Base-by-base conservation (phyloP, 2,329 filamentous ascomycete species). In the Lasiodiplodia citricola region DNA sequence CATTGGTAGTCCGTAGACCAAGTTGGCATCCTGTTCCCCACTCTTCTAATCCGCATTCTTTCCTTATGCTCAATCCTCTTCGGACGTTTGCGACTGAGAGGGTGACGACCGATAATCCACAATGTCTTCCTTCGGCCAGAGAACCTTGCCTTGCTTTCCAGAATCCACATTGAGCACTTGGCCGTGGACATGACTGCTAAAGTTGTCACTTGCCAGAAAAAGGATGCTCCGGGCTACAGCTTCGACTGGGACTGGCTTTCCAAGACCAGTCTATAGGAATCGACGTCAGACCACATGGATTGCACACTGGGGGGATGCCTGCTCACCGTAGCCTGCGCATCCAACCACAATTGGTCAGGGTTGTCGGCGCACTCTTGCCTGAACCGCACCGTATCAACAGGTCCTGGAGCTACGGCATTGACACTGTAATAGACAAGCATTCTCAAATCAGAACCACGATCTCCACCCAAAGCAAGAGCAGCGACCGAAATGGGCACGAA, bases 391-490 rank as follows among this genome's bases (percentile, higher is more conserved):
- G 83, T 85, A 67, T 82, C 78, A 1, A 85, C 83, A 5, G 82
- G 76, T 8, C 83, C 83, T 18, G 83, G 83, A 4, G 83, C 83
- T 31, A 85, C 77, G 10, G 80, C 81, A 72, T 84, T 85, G 25
- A 85, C 80, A 60, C 83, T 77, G 28, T 10, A 8, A 10, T 10
- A 16, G 14, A 7, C 37, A 47, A 51, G 7, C 0, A 51, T 18
- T n/a, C 23, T 55, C 50, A n/a, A 21, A 55, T 23, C n/a, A 35
- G 44, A 50, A 18, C 44, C 8, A 25, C 2, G 11, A 10, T 56
- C 41, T n/a, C 10, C 16, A 35, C 16, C 14, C 16, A 18, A 55
- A 16, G 16, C 23, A 56, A 21, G 6, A 21, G 44, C n/a, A 47
- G 44, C 44, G n/a, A 47, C 18, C 8, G 44, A 47, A 11, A 8